Percentiles rank a stretch among this genome's conserved stretches.
These are phyloP conservation scores for Aureobasidium sp. DNA, from an alignment of 2,329 filamentous ascomycete species.

Conservation along the genomic window DNA sequence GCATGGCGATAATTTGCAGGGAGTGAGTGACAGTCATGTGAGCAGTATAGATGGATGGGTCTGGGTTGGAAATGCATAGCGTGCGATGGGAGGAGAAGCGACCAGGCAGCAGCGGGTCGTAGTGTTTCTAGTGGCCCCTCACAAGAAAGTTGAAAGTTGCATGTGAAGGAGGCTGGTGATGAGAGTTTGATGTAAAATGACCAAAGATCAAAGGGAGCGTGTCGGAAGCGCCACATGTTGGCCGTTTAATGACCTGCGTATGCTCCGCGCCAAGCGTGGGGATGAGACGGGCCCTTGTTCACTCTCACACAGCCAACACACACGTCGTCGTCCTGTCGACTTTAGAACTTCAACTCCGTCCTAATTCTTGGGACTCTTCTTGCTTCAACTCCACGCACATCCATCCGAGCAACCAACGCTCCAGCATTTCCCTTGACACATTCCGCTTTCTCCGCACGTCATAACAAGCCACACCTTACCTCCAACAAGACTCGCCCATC, in stretches of 20 bases:
- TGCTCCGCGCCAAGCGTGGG: not conserved
- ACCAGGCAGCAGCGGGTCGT: not conserved
- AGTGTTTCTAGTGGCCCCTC: not conserved
- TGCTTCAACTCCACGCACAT: not conserved
- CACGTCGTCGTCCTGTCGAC: not conserved
- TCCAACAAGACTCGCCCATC: conserved; percentile 32
- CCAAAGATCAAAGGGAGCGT: not conserved
- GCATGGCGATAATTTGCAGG: conserved; percentile 19
- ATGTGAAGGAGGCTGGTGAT: not conserved
- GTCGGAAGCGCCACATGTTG: not conserved
- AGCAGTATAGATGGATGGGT: not conserved
- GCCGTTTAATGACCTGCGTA: conserved; percentile 5
- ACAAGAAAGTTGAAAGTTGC: not conserved
- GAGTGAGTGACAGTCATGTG: not conserved
- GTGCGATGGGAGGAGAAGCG: not conserved
- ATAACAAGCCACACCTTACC: conserved; percentile 5
- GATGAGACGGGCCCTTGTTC: conserved; percentile 3
- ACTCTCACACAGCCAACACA: conserved; percentile 4
- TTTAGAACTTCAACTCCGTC: not conserved
- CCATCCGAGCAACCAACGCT: not conserved
- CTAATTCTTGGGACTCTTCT: not conserved
- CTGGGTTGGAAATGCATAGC: not conserved
- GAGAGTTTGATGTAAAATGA: not conserved
- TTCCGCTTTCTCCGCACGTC: not conserved
- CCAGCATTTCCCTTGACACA: not conserved